phyloP scores from a whole-genome alignment of 2,329 filamentous ascomycete species.

The Ophiocordyceps australis region DNA sequence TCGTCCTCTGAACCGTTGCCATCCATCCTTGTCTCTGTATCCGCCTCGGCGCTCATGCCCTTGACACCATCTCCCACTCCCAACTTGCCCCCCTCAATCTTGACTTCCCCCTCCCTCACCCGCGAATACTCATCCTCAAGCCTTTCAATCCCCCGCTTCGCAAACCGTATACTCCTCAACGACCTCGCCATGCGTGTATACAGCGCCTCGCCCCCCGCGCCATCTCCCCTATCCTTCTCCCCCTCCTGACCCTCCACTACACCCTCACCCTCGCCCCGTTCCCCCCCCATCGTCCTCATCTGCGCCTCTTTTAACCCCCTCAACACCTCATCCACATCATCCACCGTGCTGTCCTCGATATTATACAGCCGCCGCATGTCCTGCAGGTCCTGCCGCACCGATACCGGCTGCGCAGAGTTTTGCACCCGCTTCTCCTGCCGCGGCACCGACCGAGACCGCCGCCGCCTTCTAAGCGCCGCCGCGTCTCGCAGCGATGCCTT shows the following conservation, averaged over 20 bases:
- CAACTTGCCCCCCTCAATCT: too few relatives aligned
- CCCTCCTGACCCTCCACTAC: slow-evolving; percentile 2
- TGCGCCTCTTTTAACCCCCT: slow-evolving; percentile 18
- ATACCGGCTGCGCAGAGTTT: slow-evolving; percentile 34
- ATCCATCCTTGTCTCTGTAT: too few relatives aligned
- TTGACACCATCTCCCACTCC: too few relatives aligned
- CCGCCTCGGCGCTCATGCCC: too few relatives aligned
- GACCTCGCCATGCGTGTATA: slow-evolving; percentile 32
- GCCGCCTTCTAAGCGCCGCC: slow-evolving; percentile 8
- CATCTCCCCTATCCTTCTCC: too few relatives aligned
- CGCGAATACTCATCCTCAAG: slow-evolving; percentile 32
- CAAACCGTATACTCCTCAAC: slow-evolving; percentile 32
- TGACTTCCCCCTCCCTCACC: too few relatives aligned
- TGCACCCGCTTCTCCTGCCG: slow-evolving; percentile 25
- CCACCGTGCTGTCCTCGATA: slow-evolving; percentile 41
- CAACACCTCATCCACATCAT: slow-evolving; percentile 35
- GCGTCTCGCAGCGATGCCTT: too few relatives aligned
- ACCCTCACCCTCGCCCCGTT: too few relatives aligned
- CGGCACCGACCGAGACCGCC: slow-evolving; percentile 18
- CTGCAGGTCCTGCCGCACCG: slow-evolving; percentile 35
- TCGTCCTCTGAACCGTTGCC: too few relatives aligned
- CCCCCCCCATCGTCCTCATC: too few relatives aligned
- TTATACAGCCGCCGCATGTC: slow-evolving; percentile 33
- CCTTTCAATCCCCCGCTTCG: slow-evolving; percentile 38
- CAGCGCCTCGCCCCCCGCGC: slow-evolving; percentile 15